These are phyloP conservation scores for Neurospora sp. DNA, from an alignment of 495 filamentous ascomycete genomes.

Conservation along the genomic window DNA sequence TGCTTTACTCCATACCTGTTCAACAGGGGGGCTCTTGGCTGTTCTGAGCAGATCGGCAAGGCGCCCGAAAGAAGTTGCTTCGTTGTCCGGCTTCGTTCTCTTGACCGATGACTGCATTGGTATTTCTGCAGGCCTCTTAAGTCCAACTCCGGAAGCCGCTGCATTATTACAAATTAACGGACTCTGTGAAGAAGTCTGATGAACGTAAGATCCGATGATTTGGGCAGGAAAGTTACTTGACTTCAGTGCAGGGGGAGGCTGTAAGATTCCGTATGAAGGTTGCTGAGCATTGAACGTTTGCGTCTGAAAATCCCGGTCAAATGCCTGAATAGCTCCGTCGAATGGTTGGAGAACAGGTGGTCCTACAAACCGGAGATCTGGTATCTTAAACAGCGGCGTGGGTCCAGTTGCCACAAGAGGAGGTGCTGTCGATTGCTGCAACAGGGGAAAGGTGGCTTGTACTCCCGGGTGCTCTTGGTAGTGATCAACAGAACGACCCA, in stretches of 20 bases:
- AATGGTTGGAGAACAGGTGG: not conserved
- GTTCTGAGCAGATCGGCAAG: slow-evolving; percentile 9
- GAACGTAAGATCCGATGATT: not conserved
- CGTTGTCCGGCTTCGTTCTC: not conserved
- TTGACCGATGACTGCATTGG: not conserved
- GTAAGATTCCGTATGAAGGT: not conserved
- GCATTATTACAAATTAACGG: not conserved
- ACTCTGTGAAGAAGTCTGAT: not conserved
- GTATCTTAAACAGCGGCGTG: not conserved
- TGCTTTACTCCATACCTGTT: slow-evolving; percentile 5
- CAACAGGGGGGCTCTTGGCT: not conserved
- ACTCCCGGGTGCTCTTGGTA: not conserved
- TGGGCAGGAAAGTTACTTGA: not conserved
- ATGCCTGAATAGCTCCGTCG: not conserved
- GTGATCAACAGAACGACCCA: not conserved
- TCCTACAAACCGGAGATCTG: not conserved
- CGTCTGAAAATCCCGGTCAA: not conserved
- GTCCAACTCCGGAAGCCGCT: not conserved
- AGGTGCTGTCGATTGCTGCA: not conserved
- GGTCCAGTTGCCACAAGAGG: not conserved
- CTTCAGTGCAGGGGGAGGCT: not conserved
- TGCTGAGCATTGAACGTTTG: not conserved
- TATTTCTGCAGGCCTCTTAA: not conserved
- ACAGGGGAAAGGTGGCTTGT: not conserved
- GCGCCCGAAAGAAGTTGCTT: not conserved